phyloP scores from a whole-genome alignment of 1,139 yeast species.

The Yamadazyma sp. region DNA sequence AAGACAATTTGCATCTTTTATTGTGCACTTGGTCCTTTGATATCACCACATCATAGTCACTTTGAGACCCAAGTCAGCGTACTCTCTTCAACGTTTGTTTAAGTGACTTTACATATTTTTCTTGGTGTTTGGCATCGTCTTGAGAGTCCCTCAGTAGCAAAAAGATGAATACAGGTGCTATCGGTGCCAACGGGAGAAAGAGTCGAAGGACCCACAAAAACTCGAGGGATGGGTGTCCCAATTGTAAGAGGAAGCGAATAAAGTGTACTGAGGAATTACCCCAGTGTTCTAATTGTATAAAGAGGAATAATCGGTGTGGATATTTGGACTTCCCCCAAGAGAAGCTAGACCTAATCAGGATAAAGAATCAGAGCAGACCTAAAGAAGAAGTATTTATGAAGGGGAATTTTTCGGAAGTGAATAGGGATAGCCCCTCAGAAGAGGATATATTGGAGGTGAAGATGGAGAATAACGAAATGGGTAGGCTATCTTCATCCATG shows the following conservation, averaged over 20 bases:
- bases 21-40: not conserved
- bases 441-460: no score
- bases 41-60: not conserved
- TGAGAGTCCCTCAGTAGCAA: not conserved
- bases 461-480: no score
- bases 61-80: not conserved
- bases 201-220: slow-evolving; percentile 47
- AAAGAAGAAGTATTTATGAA: slow-evolving; percentile 7
- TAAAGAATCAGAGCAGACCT: slow-evolving; percentile 30
- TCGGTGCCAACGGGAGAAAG: slow-evolving; percentile 25
- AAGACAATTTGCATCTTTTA: not conserved
- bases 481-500: not conserved
- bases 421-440: no score
- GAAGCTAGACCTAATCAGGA: slow-evolving; percentile 31
- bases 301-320: slow-evolving; percentile 42
- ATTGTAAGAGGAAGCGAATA: slow-evolving; percentile 44
- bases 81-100: not conserved
- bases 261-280: slow-evolving; percentile 49
- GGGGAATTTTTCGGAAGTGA: not conserved
- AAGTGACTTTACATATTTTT: not conserved
- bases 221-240: slow-evolving; percentile 49
- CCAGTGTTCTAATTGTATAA: slow-evolving; percentile 39
- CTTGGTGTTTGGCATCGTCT: not conserved
- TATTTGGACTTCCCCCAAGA: slow-evolving; percentile 43
- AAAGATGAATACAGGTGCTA: not conserved